Conservation (phyloP, 2,329 filamentous ascomycete genomes). For the Hymenoscyphus salicellus region DNA sequence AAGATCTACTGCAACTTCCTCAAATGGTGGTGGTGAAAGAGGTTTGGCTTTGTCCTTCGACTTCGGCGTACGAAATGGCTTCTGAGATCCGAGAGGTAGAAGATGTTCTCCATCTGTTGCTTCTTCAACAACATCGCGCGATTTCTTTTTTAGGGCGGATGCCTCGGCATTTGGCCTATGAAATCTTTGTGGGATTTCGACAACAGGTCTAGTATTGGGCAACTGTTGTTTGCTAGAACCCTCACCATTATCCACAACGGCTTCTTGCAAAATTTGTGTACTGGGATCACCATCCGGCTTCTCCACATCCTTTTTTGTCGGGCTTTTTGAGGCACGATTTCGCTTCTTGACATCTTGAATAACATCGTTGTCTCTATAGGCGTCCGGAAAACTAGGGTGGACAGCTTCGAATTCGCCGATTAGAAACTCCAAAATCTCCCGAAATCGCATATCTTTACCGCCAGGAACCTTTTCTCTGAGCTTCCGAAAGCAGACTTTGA, state of each 20-base stretch:
- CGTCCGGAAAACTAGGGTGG: slow-evolving; percentile 25
- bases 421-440: slow-evolving; percentile 28
- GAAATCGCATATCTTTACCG: slow-evolving; percentile 32
- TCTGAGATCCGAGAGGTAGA: background rate
- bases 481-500: slow-evolving; percentile 31
- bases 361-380: slow-evolving; percentile 7
- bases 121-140: background rate
- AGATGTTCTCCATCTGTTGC: background rate
- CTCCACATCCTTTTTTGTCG: background rate
- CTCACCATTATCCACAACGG: slow-evolving; percentile 4
- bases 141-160: background rate
- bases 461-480: slow-evolving; percentile 30
- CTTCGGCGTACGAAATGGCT: background rate
- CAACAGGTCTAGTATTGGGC: background rate
- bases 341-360: background rate
- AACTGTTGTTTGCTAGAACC: slow-evolving; percentile 6
- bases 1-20: background rate
- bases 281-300: background rate
- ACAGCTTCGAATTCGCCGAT: slow-evolving; percentile 29
- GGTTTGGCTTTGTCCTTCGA: background rate
- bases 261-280: background rate
- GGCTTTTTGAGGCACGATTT: slow-evolving; percentile 1
- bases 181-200: too few relatives aligned
- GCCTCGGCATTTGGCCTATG: background rate
- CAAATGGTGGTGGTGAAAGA: background rate